Evolutionary conservation across 176 grass and related monocot genomes (phyloP), one percentile per base, ranked within the genome.

Genomic region (Juncus effusus): DNA sequence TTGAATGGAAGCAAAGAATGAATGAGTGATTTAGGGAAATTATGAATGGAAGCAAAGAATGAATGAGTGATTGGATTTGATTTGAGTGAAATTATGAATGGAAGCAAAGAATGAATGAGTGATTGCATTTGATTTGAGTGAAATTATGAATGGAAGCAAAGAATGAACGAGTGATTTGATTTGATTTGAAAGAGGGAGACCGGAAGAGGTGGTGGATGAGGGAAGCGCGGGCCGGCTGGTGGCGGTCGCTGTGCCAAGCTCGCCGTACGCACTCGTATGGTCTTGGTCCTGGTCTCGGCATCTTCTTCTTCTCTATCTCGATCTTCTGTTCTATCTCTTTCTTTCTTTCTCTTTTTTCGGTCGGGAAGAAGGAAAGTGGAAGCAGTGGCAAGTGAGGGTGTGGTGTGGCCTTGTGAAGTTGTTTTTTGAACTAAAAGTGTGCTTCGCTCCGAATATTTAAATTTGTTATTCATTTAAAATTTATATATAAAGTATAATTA

Each of bases 181-280:
- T 11, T 13, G 7, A 3, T 13, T 28, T 11, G 6, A 57, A 16
- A 47, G 36, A 59, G 4, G 4, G 38, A 10, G 41, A 84, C 81
- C 75, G 72, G 47, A 78, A 79, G 55, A 84, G 76, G 38, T 77
- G 75, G 56, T 84, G 81, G 70, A 84, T 74, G n/a, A 84, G 56
- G 14, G 81, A 74, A 57, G 75, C 81, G 9, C 81, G 67, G 38
- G 78, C 78, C 36, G 81, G 75, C 62, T 74, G 75, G 55, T 84
- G 81, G 41, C 81, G 76, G 9, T 84, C 81, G 35, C 81, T 84
- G 75, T 84, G 81, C 81, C 81, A 84, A 13, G 81, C 81, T 38
- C 81, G 55, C 50, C 74, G 60, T 39, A 84, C 81, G 49, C 81
- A 84, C 63, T 84, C 81, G 70, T 84, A 84, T 15, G 81, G 81